A percentile compares a stretch with the other conserved stretches of the same genome.
phyloP scores from a whole-genome alignment of 148 eudicot species.

The Vaccinium darrowii region DNA sequence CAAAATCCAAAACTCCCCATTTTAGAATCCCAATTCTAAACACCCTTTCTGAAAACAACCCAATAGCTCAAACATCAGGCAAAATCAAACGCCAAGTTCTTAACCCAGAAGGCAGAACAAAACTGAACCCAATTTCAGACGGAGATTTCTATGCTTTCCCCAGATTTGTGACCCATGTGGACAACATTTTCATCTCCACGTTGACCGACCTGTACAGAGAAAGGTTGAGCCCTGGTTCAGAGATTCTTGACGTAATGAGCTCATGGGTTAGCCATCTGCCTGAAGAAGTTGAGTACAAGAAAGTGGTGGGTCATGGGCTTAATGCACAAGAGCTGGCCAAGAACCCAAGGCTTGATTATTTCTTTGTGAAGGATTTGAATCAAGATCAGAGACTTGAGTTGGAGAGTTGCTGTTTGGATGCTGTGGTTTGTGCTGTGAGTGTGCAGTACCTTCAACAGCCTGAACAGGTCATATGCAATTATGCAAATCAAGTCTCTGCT shows the following conservation, averaged over 20 bases:
- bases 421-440: slow-evolving; percentile 66
- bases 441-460: slow-evolving; percentile 81
- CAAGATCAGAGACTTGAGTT: slow-evolving; percentile 46
- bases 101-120: slow-evolving; percentile 47
- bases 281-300: slow-evolving; percentile 43
- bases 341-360: slow-evolving; percentile 54
- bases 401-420: slow-evolving; percentile 53
- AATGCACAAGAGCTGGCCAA: slow-evolving; percentile 69
- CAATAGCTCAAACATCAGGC: slow-evolving; percentile 21
- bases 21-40: slow-evolving; percentile 9
- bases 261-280: slow-evolving; percentile 81
- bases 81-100: slow-evolving; percentile 57
- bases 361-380: slow-evolving; percentile 69
- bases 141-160: slow-evolving; percentile 62
- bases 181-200: slow-evolving; percentile 49
- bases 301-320: slow-evolving; percentile 68
- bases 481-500: too few species aligned
- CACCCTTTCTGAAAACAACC: slow-evolving; percentile 24
- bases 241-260: slow-evolving; percentile 68
- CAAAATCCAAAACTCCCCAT: neutral
- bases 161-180: slow-evolving; percentile 65
- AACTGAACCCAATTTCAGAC: slow-evolving; percentile 45
- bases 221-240: slow-evolving; percentile 41
- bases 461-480: slow-evolving; percentile 40
- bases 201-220: slow-evolving; percentile 48